A percentile compares a stretch with the other conserved stretches of the same genome.
Evolutionary conservation across 2,329 filamentous ascomycete species (phyloP).

Genomic region (Xylaria sp.): DNA sequence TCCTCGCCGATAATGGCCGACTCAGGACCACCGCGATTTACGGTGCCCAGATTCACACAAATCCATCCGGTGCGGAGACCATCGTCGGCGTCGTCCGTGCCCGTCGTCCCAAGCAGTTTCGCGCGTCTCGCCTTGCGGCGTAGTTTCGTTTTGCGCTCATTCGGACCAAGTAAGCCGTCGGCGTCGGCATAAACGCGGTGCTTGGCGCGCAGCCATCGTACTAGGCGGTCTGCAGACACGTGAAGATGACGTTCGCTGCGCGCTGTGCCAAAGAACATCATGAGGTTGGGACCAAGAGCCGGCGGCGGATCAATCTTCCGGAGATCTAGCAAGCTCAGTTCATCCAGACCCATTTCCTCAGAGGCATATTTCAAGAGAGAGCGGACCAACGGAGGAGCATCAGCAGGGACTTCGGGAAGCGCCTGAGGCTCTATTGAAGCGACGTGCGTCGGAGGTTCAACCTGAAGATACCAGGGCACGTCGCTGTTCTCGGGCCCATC

Average conservation of each 20-base stretch:
- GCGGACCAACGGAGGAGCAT: constrained; percentile 65
- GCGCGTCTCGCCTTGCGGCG: constrained; percentile 74
- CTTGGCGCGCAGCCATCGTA: constrained; percentile 73
- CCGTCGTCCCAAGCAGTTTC: constrained; percentile 68
- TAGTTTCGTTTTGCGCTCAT: constrained; percentile 85
- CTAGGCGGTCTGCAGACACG: constrained; percentile 81
- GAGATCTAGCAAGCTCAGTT: constrained; percentile 74
- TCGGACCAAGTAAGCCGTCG: constrained; percentile 82
- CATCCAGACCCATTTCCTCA: constrained; percentile 79
- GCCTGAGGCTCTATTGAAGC: constrained; percentile 42
- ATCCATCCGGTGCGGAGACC: constrained; percentile 93
- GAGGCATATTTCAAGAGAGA: constrained; percentile 73
- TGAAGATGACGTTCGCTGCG: constrained; percentile 91
- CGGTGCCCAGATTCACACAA: constrained; percentile 78
- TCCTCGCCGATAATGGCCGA: constrained; percentile 41
- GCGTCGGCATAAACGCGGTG: constrained; percentile 71
- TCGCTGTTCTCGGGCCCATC: constrained; percentile 12
- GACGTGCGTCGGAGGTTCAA: constrained; percentile 53
- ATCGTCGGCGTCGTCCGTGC: constrained; percentile 64
- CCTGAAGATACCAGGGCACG: constrained; percentile 75
- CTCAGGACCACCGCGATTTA: constrained; percentile 52
- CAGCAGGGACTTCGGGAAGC: constrained; percentile 54
- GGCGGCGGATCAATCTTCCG: constrained; percentile 79
- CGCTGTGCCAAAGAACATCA: constrained; percentile 90
- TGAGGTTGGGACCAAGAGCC: constrained; percentile 77